These are phyloP conservation scores for Brassica nigra DNA, from an alignment of 345 rosid genomes.

Conservation along the genomic window DNA sequence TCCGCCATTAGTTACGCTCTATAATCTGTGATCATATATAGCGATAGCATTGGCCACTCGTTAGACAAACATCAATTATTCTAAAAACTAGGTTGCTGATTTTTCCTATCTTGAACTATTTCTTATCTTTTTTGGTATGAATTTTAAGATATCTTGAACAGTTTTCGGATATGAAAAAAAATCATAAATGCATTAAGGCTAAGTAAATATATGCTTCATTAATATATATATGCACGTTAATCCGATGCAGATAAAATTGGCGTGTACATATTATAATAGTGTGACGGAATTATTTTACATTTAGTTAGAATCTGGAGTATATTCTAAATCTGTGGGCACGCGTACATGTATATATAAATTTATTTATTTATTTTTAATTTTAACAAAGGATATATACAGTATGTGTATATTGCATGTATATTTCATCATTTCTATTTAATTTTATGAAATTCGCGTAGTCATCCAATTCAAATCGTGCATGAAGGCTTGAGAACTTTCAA, in stretches of 20 bases:
- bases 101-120: neutral
- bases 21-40: neutral
- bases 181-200: neutral
- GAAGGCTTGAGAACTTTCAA: constrained; percentile 34
- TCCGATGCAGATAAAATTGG: neutral
- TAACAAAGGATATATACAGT: neutral
- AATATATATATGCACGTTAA: neutral
- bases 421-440: constrained; percentile 3
- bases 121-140: neutral
- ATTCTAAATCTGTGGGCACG: neutral
- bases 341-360: neutral
- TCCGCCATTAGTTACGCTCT: neutral
- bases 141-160: neutral
- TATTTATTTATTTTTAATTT: neutral
- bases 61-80: neutral
- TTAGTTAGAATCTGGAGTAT: neutral
- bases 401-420: neutral
- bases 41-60: neutral
- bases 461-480: constrained; percentile 19
- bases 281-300: neutral
- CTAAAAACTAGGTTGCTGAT: neutral
- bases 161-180: neutral
- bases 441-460: constrained; percentile 7
- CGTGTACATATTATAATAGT: neutral
- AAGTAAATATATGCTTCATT: neutral